Evolutionary conservation across 2,329 filamentous ascomycete genomes (phyloP).

Genomic region (Aureobasidium zeae): DNA sequence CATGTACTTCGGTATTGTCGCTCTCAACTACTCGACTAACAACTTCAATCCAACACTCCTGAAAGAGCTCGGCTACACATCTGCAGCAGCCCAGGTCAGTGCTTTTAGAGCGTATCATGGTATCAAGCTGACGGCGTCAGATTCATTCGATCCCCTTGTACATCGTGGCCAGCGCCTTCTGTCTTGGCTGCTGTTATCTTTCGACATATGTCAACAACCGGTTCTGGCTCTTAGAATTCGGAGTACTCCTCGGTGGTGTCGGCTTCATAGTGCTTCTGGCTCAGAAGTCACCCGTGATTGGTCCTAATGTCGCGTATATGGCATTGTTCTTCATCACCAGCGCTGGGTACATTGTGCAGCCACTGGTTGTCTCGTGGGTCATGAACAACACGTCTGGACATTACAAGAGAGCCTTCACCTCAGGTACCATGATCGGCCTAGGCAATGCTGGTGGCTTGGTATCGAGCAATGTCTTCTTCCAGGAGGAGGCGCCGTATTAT

Average conservation of each 20-base stretch:
- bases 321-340: constrained; percentile 47
- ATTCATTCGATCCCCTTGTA: constrained; percentile 33
- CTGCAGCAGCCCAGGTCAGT: constrained; percentile 29
- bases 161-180: constrained; percentile 32
- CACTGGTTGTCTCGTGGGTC: constrained; percentile 48
- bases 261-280: constrained; percentile 49
- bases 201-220: constrained; percentile 45
- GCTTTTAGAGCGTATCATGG: not conserved
- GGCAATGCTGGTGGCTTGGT: constrained; percentile 46
- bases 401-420: constrained; percentile 46
- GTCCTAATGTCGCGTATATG: constrained; percentile 43
- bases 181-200: constrained; percentile 35
- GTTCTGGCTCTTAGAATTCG: constrained; percentile 45
- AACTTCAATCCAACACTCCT: constrained; percentile 38
- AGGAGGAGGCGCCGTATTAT: constrained; percentile 35
- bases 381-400: constrained; percentile 49
- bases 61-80: constrained; percentile 34
- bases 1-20: constrained; percentile 25
- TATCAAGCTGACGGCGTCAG: not conserved
- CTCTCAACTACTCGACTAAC: constrained; percentile 38
- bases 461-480: constrained; percentile 44
- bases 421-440: constrained; percentile 44
- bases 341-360: constrained; percentile 47
- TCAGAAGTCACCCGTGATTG: constrained; percentile 28
- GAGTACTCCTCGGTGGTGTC: constrained; percentile 41